Base-by-base conservation (phyloP, 805 yeast genomes). In the Myxozyma nipponensis region DNA sequence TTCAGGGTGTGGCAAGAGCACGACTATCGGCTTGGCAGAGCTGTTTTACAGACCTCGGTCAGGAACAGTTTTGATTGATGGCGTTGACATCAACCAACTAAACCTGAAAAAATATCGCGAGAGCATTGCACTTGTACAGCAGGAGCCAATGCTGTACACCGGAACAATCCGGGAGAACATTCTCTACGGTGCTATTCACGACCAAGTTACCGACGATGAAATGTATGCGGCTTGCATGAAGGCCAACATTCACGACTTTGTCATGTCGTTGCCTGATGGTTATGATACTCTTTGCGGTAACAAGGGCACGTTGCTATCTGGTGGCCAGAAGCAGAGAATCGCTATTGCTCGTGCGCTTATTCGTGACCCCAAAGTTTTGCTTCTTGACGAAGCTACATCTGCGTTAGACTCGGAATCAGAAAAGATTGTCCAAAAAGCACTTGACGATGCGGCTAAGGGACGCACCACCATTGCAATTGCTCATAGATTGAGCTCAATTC, bases 111-210 rank as follows among this genome's bases (percentile, higher is more conserved):
- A 70, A 54, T 76, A 76, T 64, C 66, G 86, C 39, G 62, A 72
- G n/a, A 74, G 75, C 47, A 67, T 78, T 19, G 84, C 85, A 2
- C 73, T 79, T 39, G 86, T 81, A 4, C 81, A 76, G 55, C 86
- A 82, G 62, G 85, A 82, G 43, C 63, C 63, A 10, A 61, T 59
- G 7, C 70, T 87, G 42, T 87, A 86, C 72, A 86, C 87, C 63
- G 93, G 86, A 49, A 74, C 91, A 1, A 84, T 87, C 37, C 67
- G 81, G 63, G 95, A 87, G 62, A 87, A 87, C 62, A 79, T 87
- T 35, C 72, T 86, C 51, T 49, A 69, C 50, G 66, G 66, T 10
- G 43, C 63, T 4, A 26, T 25, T 6, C 45, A 44, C 22, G 72
- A 81, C 0, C 49, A 66, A 53, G 71, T 72, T 50, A 34, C 69